Evolutionary conservation across 2,329 filamentous ascomycete genomes (phyloP), one percentile per base, ranked within the genome.

Genomic region (Thelonectria olida): DNA sequence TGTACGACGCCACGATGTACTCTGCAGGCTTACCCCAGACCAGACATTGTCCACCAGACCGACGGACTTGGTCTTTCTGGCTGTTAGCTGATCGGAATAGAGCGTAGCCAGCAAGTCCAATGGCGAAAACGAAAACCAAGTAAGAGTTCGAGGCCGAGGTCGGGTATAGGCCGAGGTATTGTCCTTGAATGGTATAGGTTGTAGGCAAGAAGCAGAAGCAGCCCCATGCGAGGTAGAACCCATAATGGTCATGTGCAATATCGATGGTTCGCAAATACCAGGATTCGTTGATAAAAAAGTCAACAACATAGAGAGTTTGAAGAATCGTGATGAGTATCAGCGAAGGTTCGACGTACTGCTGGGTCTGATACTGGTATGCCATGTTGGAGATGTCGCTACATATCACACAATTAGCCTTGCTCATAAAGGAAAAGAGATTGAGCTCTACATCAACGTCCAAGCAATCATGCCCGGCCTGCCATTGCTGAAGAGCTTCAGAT

Each of bases 211-310:
- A 83, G 15, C 76, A 80, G 23, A 79, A 75, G 20, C 76, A 80
- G 5, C 81, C 81, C 80, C 80, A 83, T 23, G 74, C 75, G 3
- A 81, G 66, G 62, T 80, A 80, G 62, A 81, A 81, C 2, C 80
- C 80, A 31, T 78, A 81, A 47, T 81, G 79, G 36, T 82, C 80
- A 49, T 81, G 78, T 4, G 73, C 72, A 36, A 81, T 81, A 53
- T 81, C 80, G 9, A 81, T 80, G 2, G 80, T 82, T 19, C 75
- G 74, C n/a, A 81, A 70, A 60, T 83, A 82, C 81, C 81, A 84
- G 12, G 78, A 75, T 63, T 83, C 82, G 7, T 83, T 82, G 48
- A 79, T 69, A 50, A 84, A 84, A 57, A 84, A 83, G 47, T 84
- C 81, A 0, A 82, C 63, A 7, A 82, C 77, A 51, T 84, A 83